phyloP scores from a whole-genome alignment of 306 rosid species.

The Prunus fruticosa region DNA sequence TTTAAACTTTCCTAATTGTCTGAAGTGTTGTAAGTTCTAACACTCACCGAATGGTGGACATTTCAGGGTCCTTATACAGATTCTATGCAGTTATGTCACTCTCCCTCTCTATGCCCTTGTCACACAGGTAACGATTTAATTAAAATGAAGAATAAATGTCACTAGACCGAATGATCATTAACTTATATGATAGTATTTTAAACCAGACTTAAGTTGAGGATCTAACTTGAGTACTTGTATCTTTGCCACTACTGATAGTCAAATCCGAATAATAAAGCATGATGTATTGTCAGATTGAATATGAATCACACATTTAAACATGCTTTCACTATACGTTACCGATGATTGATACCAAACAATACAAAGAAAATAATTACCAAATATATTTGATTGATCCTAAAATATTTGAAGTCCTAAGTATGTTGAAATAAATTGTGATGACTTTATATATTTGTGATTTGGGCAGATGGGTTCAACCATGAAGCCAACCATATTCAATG shows the following conservation, averaged over 20 bases:
- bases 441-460: neutral
- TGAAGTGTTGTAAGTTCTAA: neutral
- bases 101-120: constrained; percentile 90
- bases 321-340: neutral
- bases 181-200: neutral
- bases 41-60: neutral
- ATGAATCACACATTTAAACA: neutral
- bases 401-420: neutral
- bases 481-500: constrained; percentile 83
- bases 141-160: neutral
- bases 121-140: constrained; percentile 55
- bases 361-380: no score
- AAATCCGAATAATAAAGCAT: neutral
- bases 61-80: constrained; percentile 65
- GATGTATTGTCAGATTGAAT: neutral
- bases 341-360: neutral
- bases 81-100: constrained; percentile 88
- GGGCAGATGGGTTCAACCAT: constrained; percentile 79
- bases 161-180: neutral
- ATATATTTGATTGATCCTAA: no score
- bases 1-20: neutral
- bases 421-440: neutral
- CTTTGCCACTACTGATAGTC: no score
- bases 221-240: neutral
- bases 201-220: neutral